Percentiles rank a stretch among this genome's conserved stretches.
Evolutionary conservation across 345 rosid genomes (phyloP).

Genomic region (Syzygium aromaticum): DNA sequence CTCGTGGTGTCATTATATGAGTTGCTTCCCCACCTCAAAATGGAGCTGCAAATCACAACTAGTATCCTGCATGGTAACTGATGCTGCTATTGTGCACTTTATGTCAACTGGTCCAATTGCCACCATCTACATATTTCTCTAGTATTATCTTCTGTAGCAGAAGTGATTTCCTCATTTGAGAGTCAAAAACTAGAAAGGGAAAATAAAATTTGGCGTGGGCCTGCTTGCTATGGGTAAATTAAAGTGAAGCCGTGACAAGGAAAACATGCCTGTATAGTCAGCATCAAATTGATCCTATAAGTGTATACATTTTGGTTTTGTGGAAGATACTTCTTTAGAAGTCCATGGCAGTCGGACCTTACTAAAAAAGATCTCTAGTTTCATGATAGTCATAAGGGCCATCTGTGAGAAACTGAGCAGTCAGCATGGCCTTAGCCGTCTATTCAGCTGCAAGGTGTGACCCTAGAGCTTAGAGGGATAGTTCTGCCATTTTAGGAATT

Average conservation of each 20-base stretch:
- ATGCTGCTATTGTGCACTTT: neutral
- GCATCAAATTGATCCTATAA: neutral
- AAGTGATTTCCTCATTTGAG: neutral
- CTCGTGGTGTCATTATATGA: conserved; percentile 85
- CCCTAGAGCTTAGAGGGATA: neutral
- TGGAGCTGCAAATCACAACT: conserved; percentile 63
- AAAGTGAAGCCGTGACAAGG: neutral
- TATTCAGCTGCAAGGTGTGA: neutral
- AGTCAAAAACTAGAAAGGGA: neutral
- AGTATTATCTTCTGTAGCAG: neutral
- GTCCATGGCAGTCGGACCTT: neutral
- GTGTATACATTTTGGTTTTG: neutral
- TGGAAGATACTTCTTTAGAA: neutral
- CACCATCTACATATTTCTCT: neutral
- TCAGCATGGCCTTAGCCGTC: neutral
- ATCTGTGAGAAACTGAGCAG: neutral
- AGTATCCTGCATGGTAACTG: conserved; percentile 55
- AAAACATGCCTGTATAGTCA: neutral
- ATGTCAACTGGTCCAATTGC: neutral
- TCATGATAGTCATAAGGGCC: neutral
- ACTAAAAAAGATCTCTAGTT: neutral
- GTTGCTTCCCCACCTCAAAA: conserved; percentile 69
- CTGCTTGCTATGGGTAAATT: neutral
- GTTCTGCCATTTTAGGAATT: neutral
- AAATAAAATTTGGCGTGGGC: neutral